Base-by-base conservation (phyloP, 148 eudicot species). In the Diospyros kaki region DNA sequence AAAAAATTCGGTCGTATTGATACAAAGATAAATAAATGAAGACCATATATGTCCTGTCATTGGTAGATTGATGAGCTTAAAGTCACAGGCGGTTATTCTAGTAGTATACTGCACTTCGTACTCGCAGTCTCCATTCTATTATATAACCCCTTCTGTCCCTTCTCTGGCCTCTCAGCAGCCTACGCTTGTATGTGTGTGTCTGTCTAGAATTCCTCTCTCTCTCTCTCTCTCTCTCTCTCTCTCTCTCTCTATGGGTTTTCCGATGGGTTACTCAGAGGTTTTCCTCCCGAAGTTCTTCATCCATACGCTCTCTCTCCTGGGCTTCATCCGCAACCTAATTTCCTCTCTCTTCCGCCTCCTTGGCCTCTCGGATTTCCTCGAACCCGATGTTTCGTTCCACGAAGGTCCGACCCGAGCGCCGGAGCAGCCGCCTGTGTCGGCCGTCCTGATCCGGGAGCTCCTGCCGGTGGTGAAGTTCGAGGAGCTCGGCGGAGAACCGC, bases 251-350 rank as follows among this genome's bases (percentile, higher is more conserved):
- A 73, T 73, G 76, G 76, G 76, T 0, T 73, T 73, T 2, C 76
- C 76, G 3, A 60, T 68, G 11, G 74, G 73, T 3, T 79, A 73
- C 70, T 68, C 81, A 3, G 81, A 79, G 28, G 81, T 78, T 0
- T 84, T 84, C 74, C 75, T 84, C 56, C 90, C 89, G 0, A 84
- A 82, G 13, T 80, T 80, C 9, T 63, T 87, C 61, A 59, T 87
- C 13, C 80, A 69, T 66, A 44, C 76, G 2, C 79, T 87, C 64
- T 75, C 81, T 13, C 60, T 84, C 48, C 61, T 84, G 45, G 80
- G 78, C 63, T 48, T 82, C 76, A 59, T 82, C 81, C 9, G 77
- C 6, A 68, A 58, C 39, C 50, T 73, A 64, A 73, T 79, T 17
- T 52, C 63, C 44, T 61, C 52, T 54, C 59, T 56, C 77, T 51